Base-by-base conservation (phyloP, 441 rosid species). In the Eruca vesicaria region DNA sequence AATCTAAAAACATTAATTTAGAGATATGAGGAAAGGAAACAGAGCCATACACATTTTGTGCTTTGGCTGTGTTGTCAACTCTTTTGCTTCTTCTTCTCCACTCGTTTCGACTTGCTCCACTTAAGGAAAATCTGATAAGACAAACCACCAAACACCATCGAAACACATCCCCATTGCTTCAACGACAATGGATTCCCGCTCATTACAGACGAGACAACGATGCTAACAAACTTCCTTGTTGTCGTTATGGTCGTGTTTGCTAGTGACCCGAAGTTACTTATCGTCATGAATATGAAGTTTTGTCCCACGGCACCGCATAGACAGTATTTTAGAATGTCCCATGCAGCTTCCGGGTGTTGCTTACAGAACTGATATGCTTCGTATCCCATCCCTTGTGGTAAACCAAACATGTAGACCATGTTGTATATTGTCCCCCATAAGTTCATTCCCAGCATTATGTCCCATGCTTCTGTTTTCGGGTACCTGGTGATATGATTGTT, bases 361-460 rank as follows among this genome's bases (percentile, higher is more conserved):
- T 82, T 91, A 83, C 97, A 93, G 81, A 95, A 93, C 66, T 78
- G 82, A 56, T 87, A 65, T 3, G 96, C 97, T 78, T 86, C 84
- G 23, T 72, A 95, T 15, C 99, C 99, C 6, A 82, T 89, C 50
- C 88, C 95, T 2, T 84, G 74, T 2, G 96, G 94, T 80, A 85
- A 90, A 32, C 91, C 91, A 69, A 95, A 95, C 99, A 95, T 95
- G 87, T 91, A 95, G 33, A 93, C 58, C 75, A 90, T 32, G 82
- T 90, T 95, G 90, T 95, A 93, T 58, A 93, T 82, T 69, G 98
- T 93, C 1, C 97, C 96, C 98, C 99, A 93, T 70, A 93, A 72
- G 72, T 93, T 95, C 98, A 95, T 95, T 71, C 98, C 99, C 78
- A 95, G 60, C 99, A 95, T 95, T 77, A 95, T 91, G 66, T 89